Conservation (phyloP, 176 grass and related monocot species). For the Oryza nivara region DNA sequence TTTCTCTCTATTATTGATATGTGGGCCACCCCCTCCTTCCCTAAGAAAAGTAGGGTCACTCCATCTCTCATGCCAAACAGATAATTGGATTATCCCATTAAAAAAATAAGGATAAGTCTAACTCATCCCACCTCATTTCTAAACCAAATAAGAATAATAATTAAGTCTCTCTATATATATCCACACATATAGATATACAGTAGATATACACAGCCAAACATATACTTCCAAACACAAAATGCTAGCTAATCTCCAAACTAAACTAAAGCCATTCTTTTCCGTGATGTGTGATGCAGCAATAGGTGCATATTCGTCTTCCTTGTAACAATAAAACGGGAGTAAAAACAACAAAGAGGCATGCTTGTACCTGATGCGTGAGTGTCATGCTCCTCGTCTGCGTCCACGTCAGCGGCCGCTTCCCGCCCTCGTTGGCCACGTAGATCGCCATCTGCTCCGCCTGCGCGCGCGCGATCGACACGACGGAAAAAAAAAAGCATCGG, state of each 20-base stretch:
- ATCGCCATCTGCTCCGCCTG: constrained; percentile 59
- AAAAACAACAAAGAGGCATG: not conserved
- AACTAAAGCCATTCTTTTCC: not conserved
- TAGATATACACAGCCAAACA: too few relatives aligned
- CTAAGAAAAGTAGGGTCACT: too few relatives aligned
- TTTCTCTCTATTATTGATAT: too few relatives aligned
- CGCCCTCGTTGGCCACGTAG: constrained; percentile 43
- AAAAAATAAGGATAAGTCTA: too few relatives aligned
- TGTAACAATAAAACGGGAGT: not conserved
- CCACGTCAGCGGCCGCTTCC: constrained; percentile 60
- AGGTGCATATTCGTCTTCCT: not conserved
- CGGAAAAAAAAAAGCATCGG: not conserved
- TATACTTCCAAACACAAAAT: not conserved
- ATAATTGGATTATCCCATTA: too few relatives aligned
- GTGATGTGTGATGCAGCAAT: not conserved
- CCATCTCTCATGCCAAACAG: too few relatives aligned
- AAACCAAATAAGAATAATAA: too few relatives aligned
- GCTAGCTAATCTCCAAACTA: constrained; percentile 1
- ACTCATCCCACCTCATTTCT: too few relatives aligned
- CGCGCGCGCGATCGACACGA: constrained; percentile 44
- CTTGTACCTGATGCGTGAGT: constrained; percentile 51
- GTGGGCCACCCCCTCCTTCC: too few relatives aligned
- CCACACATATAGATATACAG: too few relatives aligned
- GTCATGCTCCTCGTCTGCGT: constrained; percentile 59
- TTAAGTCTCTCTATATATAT: too few relatives aligned